A percentile compares a stretch with the other conserved stretches of the same genome.
Evolutionary conservation across 2,329 filamentous ascomycete species (phyloP).

Genomic region (Aureobasidium sp.): DNA sequence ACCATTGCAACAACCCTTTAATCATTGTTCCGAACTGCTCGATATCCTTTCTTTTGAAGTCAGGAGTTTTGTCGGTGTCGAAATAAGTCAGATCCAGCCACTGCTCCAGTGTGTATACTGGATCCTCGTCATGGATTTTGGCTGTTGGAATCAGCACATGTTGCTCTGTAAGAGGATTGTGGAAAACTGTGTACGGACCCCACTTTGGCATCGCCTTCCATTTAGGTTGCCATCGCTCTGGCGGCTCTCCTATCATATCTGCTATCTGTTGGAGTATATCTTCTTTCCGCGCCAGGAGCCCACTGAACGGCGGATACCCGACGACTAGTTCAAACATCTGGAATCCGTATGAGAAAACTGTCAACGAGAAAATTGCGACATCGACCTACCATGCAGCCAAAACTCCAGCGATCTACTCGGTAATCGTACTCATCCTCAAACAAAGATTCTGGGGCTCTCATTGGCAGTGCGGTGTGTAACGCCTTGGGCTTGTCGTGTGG

Average conservation of each 20-base stretch:
- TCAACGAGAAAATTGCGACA: not conserved
- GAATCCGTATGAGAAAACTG: not conserved
- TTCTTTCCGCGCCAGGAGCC: constrained; percentile 26
- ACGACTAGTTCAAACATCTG: constrained; percentile 31
- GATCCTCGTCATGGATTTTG: not conserved
- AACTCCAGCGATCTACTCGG: constrained; percentile 32
- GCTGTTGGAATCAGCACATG: not conserved
- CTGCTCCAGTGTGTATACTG: not conserved
- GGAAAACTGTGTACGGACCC: not conserved
- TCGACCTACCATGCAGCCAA: constrained; percentile 27
- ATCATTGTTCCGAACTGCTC: not conserved
- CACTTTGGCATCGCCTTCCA: constrained; percentile 1
- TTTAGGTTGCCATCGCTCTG: constrained; percentile 26
- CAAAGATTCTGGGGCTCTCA: constrained; percentile 32
- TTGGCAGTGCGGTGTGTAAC: constrained; percentile 27
- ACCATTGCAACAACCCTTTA: not conserved
- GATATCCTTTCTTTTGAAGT: not conserved
- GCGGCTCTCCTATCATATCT: constrained; percentile 27
- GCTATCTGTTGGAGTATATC: constrained; percentile 30
- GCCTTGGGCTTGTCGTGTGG: constrained; percentile 18
- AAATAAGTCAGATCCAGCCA: not conserved
- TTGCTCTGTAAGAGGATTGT: not conserved
- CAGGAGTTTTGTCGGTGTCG: not conserved
- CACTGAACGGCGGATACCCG: constrained; percentile 32
- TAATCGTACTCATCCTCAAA: constrained; percentile 29